Percentiles rank a stretch among this genome's conserved stretches.
Evolutionary conservation across 164 flowering plant species (phyloP).

Genomic region (Litsea cubeba): DNA sequence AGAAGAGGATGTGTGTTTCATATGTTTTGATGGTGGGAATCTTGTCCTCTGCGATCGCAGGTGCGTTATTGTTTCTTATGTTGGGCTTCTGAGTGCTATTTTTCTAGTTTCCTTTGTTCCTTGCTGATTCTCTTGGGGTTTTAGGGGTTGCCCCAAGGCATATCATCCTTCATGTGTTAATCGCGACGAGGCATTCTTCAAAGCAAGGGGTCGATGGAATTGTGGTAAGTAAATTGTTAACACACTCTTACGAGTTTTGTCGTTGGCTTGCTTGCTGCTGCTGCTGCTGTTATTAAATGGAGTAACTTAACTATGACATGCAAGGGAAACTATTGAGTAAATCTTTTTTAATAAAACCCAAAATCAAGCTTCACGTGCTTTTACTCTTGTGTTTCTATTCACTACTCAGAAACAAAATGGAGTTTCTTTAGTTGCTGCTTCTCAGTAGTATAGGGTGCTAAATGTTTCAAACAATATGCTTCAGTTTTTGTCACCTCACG

Average conservation of each 20-base stretch:
- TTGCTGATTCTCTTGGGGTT: slow-evolving; percentile 7
- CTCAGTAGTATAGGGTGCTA: neutral
- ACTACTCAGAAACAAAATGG: neutral
- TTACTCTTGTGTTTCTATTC: neutral
- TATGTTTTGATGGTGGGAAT: slow-evolving; percentile 94
- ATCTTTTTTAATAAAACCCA: neutral
- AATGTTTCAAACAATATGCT: neutral
- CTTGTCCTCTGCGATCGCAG: slow-evolving; percentile 93
- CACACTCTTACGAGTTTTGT: neutral
- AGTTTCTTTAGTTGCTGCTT: neutral
- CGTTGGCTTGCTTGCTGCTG: too few relatives aligned
- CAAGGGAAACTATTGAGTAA: neutral
- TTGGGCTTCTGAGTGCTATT: neutral
- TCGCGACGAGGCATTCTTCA: slow-evolving; percentile 87
- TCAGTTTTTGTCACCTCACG: too few relatives aligned
- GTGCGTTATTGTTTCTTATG: slow-evolving; percentile 29
- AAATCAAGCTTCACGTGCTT: neutral
- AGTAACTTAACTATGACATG: neutral
- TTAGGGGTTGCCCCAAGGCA: slow-evolving; percentile 93
- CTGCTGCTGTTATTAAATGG: too few relatives aligned
- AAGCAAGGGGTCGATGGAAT: slow-evolving; percentile 83
- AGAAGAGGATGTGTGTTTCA: slow-evolving; percentile 87
- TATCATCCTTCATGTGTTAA: slow-evolving; percentile 90
- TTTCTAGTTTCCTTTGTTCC: neutral
- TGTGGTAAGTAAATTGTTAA: slow-evolving; percentile 56